These are phyloP conservation scores for Helianthus annuus DNA, from an alignment of 129 eudicot species.

Conservation along the genomic window HanXRQr2.0-SUNRISE NC_035435.2:143109628-143110127, in stretches of 20 bases:
- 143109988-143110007: too few species aligned
- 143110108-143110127: neutral
- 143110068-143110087: neutral
- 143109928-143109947: too few species aligned
- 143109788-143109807: conserved; percentile 33
- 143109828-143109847: conserved; percentile 63
- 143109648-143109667: conserved; percentile 4
- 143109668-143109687: conserved; percentile 42
- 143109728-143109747: conserved; percentile 74
- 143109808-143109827: conserved; percentile 45
- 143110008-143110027: too few species aligned
- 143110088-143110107: neutral
- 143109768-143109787: conserved; percentile 65
- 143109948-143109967: too few species aligned
- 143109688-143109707: conserved; percentile 23
- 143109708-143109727: conserved; percentile 57
- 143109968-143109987: too few species aligned
- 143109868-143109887: conserved; percentile 80
- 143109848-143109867: conserved; percentile 85
- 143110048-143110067: neutral
- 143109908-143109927: neutral
- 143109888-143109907: neutral
- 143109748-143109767: conserved; percentile 56
- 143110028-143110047: too few species aligned
- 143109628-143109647: neutral